Base-by-base conservation (phyloP, 73 alveolate genomes). In the Symbiodinium natans region DNA sequence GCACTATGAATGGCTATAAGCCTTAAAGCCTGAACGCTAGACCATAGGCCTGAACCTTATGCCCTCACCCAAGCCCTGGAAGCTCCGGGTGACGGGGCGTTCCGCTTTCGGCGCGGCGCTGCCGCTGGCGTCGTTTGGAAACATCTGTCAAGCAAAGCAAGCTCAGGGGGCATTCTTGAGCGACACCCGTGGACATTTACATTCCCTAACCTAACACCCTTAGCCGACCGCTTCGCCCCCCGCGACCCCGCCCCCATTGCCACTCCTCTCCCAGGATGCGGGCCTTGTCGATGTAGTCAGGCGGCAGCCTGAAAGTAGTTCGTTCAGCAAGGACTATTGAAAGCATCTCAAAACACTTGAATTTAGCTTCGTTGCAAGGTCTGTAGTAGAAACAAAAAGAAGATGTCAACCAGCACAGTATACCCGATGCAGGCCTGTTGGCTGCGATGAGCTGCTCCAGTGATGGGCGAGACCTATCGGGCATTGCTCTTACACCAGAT, bases 81-180 rank as follows among this genome's bases (percentile, higher is more conserved):
- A n/a, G n/a, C n/a, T n/a, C n/a, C n/a, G n/a, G n/a, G n/a, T n/a
- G n/a, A n/a, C n/a, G n/a, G n/a, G 4, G 80, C 97, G 97, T 41
- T 90, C 97, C 52, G 97, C 89, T 42, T 90, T 90, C 27, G 95
- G 95, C 43, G 86, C 95, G 17, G 87, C 80, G 36, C 87, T 68
- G 11, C 80, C 80, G 36, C 87, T 68, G 11, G 77, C 54, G 23
- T 90, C 88, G 40, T 90, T 82, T 15, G 97, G 97, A 42, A 90
- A 90, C 97, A 90, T 90, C 97, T 90, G 97, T 52, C 52, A 34
- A 13, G 7, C 38, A 13, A 21, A 27, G n/a, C 1, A 71, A n/a
- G 36, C 41, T 39, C 83, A 71, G 0, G n/a, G 8, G n/a, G 0
- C 33, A 36, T 13, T 68, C 13, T 36, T 19, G 83, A 13, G 10